Conservation (phyloP, 495 filamentous ascomycete genomes). For the Tetracladium setigerum region DNA sequence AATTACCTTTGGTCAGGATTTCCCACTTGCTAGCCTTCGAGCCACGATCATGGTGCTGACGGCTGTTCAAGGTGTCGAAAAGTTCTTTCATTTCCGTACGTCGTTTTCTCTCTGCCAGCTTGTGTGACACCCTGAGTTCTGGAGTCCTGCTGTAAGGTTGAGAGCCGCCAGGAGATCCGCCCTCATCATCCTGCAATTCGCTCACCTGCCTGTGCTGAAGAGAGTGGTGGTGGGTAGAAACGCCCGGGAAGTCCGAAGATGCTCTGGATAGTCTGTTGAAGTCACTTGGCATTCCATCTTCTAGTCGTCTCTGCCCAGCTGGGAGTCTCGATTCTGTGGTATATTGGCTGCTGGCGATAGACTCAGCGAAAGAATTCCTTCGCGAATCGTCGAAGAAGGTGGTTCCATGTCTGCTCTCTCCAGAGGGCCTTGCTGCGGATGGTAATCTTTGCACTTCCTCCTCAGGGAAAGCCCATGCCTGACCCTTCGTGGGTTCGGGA, state of each 20-base stretch:
- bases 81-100: constrained; percentile 97
- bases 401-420: constrained; percentile 30
- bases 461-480: constrained; percentile 77
- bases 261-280: constrained; percentile 11
- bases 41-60: constrained; percentile 61
- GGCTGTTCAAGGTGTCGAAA: constrained; percentile 79
- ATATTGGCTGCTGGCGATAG: constrained; percentile 64
- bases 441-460: constrained; percentile 50
- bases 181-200: constrained; percentile 55
- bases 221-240: constrained; percentile 55
- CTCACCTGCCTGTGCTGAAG: constrained; percentile 68
- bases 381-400: constrained; percentile 57
- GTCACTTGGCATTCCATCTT: constrained; percentile 38
- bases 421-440: constrained; percentile 28
- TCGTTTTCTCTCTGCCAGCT: constrained; percentile 91
- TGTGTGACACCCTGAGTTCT: constrained; percentile 91
- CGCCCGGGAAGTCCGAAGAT: constrained; percentile 24
- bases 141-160: constrained; percentile 92
- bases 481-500: constrained; percentile 72
- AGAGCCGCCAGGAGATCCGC: constrained; percentile 36
- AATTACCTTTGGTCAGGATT: constrained; percentile 83
- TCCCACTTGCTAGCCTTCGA: constrained; percentile 99
- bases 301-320: constrained; percentile 59
- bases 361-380: constrained; percentile 66
- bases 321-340: constrained; percentile 63